Evolutionary conservation across 2,329 filamentous ascomycete species (phyloP).

Genomic region (Hymenoscyphus infarciens): DNA sequence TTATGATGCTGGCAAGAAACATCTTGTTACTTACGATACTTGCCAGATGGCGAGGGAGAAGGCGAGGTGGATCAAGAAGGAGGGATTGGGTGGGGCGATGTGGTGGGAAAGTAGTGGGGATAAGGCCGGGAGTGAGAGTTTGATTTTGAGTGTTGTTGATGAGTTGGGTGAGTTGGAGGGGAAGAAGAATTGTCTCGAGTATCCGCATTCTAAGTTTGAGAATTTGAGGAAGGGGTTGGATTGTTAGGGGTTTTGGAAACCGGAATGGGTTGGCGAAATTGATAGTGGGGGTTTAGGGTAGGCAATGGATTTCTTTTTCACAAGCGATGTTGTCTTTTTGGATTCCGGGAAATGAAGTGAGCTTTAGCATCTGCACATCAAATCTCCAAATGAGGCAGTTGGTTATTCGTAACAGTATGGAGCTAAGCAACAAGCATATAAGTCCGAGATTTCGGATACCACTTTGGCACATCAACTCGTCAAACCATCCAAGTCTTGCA

Average conservation of each 20-base stretch:
- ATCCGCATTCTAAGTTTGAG: constrained; percentile 66
- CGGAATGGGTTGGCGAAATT: neutral
- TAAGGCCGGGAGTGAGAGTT: constrained; percentile 58
- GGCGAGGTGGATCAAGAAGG: constrained; percentile 63
- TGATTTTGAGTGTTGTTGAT: constrained; percentile 64
- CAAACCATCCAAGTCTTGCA: too few relatives aligned
- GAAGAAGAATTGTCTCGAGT: constrained; percentile 57
- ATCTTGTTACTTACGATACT: constrained; percentile 78
- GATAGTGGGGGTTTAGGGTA: neutral
- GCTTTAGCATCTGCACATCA: too few relatives aligned
- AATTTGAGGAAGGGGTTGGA: constrained; percentile 61
- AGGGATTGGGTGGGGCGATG: constrained; percentile 82
- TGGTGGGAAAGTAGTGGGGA: constrained; percentile 85
- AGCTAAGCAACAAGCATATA: too few relatives aligned
- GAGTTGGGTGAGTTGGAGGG: constrained; percentile 53
- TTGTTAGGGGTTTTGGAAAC: constrained; percentile 33
- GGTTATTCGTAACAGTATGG: too few relatives aligned
- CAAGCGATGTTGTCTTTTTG: too few relatives aligned
- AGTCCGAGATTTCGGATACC: too few relatives aligned
- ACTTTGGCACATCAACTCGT: too few relatives aligned
- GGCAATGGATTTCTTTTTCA: neutral
- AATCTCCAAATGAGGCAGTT: too few relatives aligned
- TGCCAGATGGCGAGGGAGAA: constrained; percentile 65
- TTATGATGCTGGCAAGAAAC: constrained; percentile 60
- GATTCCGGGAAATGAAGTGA: too few relatives aligned